Percentiles rank a stretch among this genome's conserved stretches.
These are phyloP conservation scores for Speleostelium caveatum DNA, from an alignment of 78 protist genomes.

Conservation along the genomic window DNA sequence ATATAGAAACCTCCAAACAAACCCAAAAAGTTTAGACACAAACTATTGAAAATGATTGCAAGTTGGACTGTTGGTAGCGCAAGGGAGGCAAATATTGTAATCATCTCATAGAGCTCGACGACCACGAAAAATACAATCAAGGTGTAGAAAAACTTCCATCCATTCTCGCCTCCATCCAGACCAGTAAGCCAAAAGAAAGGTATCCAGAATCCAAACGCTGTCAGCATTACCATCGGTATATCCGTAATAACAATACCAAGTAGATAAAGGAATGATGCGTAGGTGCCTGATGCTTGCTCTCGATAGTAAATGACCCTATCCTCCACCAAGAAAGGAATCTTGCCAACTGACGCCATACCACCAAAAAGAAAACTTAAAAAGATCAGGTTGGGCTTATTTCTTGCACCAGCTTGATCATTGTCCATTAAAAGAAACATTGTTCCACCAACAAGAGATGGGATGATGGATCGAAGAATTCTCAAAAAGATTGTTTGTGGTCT, in stretches of 20 bases:
- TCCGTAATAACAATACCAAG: slow-evolving; percentile 27
- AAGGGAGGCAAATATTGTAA: slow-evolving; percentile 20
- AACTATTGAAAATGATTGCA: slow-evolving; percentile 23
- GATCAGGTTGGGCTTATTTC: background rate
- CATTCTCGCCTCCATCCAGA: slow-evolving; percentile 30
- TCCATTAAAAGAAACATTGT: slow-evolving; percentile 12
- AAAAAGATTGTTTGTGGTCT: background rate
- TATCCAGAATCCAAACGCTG: slow-evolving; percentile 61
- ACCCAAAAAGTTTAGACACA: slow-evolving; percentile 54
- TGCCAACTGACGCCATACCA: background rate
- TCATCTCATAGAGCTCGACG: slow-evolving; percentile 18
- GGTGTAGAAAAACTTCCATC: slow-evolving; percentile 66
- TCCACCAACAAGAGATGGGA: background rate
- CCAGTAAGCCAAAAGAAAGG: slow-evolving; percentile 68
- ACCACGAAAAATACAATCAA: slow-evolving; percentile 21
- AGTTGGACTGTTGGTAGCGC: slow-evolving; percentile 50
- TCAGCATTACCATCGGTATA: slow-evolving; percentile 27
- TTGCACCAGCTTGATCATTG: slow-evolving; percentile 2
- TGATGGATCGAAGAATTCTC: background rate
- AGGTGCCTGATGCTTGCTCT: slow-evolving; percentile 39
- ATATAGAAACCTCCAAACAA: slow-evolving; percentile 70
- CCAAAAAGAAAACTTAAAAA: slow-evolving; percentile 2
- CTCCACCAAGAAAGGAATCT: slow-evolving; percentile 9
- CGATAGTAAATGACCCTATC: slow-evolving; percentile 62
- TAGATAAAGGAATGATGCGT: slow-evolving; percentile 41